A percentile compares a stretch with the other conserved stretches of the same genome.
Evolutionary conservation across 169 alveolate genomes (phyloP).

Genomic region (Amoebophrya sp.): DNA sequence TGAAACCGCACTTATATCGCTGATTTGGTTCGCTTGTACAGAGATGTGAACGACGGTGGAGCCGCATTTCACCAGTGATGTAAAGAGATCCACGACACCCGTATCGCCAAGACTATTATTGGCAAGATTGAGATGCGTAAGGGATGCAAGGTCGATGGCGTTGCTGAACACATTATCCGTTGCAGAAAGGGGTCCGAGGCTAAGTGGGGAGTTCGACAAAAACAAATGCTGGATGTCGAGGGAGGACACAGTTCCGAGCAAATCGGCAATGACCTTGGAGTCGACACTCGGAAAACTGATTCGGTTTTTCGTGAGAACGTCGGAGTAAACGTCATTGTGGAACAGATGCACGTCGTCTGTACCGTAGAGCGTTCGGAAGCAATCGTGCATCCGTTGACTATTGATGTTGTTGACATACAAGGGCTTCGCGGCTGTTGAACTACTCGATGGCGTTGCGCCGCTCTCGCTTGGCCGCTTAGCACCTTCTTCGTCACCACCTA

Average conservation of each 20-base stretch:
- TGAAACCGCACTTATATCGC: background rate
- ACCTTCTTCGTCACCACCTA: too few relatives aligned
- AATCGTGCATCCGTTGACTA: constrained; percentile 38
- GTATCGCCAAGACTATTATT: background rate
- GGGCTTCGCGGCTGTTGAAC: background rate
- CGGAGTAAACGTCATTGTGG: background rate
- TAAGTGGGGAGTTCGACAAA: background rate
- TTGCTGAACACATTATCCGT: background rate
- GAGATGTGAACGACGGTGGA: background rate
- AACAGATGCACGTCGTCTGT: background rate
- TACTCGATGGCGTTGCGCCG: too few relatives aligned
- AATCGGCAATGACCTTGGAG: background rate
- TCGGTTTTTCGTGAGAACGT: background rate
- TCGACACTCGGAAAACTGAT: background rate
- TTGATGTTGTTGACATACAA: constrained; percentile 43
- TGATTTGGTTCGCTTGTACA: background rate
- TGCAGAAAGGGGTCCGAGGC: too few relatives aligned
- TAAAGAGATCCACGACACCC: background rate
- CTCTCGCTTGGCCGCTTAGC: too few relatives aligned
- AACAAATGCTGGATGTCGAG: background rate
- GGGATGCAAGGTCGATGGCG: background rate
- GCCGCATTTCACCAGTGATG: background rate
- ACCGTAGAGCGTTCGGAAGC: constrained; percentile 48
- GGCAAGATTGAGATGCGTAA: background rate
- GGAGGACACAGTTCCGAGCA: background rate